These are phyloP conservation scores for Fusarium chuoi DNA, from an alignment of 2,329 filamentous ascomycete genomes.

Conservation along the genomic window DNA sequence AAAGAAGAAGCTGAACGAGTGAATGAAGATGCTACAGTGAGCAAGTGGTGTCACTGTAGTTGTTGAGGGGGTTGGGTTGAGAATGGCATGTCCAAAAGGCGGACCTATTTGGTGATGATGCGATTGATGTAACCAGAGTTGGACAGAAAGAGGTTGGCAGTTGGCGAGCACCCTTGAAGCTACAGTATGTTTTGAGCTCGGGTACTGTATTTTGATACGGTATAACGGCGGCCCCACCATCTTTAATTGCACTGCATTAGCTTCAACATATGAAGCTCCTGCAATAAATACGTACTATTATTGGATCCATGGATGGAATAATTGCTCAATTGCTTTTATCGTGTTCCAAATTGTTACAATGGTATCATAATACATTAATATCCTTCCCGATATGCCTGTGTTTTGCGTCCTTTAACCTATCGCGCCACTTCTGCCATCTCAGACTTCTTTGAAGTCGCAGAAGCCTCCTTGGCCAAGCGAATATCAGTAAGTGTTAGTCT, in stretches of 20 bases:
- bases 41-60: conserved; percentile 28
- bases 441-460: conserved; percentile 48
- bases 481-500: conserved; percentile 77
- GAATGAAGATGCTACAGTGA: conserved; percentile 11
- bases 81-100: conserved; percentile 37
- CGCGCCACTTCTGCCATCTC: conserved; percentile 47
- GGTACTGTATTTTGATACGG: conserved; percentile 11
- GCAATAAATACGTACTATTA: neutral
- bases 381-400: conserved; percentile 22
- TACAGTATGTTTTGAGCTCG: neutral
- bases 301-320: neutral
- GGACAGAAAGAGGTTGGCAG: conserved; percentile 31
- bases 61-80: conserved; percentile 34
- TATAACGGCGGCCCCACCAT: neutral
- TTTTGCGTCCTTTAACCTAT: neutral
- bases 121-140: conserved; percentile 24
- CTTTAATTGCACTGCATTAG: conserved; percentile 20
- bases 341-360: conserved; percentile 31
- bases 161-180: conserved; percentile 14
- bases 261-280: neutral
- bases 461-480: conserved; percentile 75
- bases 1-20: conserved; percentile 31
- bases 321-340: neutral
- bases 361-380: conserved; percentile 46
- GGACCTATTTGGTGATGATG: conserved; percentile 22